Conservation (phyloP, 148 eudicot species). For the Persicaria tinctoria region DNA sequence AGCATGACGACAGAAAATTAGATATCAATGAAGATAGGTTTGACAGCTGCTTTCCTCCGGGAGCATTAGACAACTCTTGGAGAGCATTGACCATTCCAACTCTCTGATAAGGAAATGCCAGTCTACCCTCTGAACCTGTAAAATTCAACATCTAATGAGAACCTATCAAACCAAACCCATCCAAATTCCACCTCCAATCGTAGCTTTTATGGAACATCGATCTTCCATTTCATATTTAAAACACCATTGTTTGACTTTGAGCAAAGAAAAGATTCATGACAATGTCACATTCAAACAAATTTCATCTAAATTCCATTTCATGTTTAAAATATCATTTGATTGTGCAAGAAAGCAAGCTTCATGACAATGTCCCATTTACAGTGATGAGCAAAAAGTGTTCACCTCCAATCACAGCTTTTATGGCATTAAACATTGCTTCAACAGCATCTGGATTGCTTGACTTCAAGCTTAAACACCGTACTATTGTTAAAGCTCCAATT, state of each 20-base stretch:
- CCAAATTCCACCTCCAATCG: constrained; percentile 1
- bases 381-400: constrained; percentile 8
- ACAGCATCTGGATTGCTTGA: constrained; percentile 90
- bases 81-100: constrained; percentile 84
- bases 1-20: constrained; percentile 61
- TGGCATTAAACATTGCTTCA: constrained; percentile 55
- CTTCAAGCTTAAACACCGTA: constrained; percentile 71
- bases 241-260: neutral
- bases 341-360: neutral
- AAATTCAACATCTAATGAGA: neutral
- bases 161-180: constrained; percentile 9
- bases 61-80: constrained; percentile 67
- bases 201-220: neutral
- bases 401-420: constrained; percentile 90
- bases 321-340: neutral
- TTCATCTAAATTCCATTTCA: neutral
- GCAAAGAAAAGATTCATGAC: neutral
- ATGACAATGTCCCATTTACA: neutral
- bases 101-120: constrained; percentile 96
- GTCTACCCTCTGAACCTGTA: constrained; percentile 96
- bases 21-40: constrained; percentile 52
- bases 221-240: neutral
- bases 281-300: constrained; percentile 1
- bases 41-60: constrained; percentile 68
- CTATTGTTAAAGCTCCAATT: constrained; percentile 56